Base-by-base conservation (phyloP, 2,329 filamentous ascomycete genomes). In the Xylaria digitata region DNA sequence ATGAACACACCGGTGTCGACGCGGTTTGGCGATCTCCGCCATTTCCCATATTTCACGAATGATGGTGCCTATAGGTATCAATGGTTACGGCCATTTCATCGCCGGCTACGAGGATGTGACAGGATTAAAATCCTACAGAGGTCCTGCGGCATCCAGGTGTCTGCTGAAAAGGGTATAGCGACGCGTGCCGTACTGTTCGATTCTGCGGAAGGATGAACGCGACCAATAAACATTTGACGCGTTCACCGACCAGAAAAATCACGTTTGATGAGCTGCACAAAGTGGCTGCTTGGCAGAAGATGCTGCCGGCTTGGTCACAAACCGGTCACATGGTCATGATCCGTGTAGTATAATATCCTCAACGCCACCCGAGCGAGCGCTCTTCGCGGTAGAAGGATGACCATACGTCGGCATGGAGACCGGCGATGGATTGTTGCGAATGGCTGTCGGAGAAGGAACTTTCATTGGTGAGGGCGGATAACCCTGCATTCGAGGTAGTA, bases 1-100 rank as follows among this genome's bases (percentile, higher is more conserved):
- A 67, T 67, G 65, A 67, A 67, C 7, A 67, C 61, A 3, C 65
- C 65, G 50, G 50, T 61, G 26, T 65, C 65, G 8, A 67, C 65
- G 6, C 61, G 65, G 30, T 67, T 55, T 37, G 65, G 64, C 34
- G 61, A 61, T 11, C 65, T 65, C 3, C 65, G 65, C 17, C 65
- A 67, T 46, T 67, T 52, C 45, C 65, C 55, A 5, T 64, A 67
- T 19, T 67, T 61, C 3, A 67, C 61, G 3, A 61, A 67, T 23
- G 64, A 59, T 26, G 49, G 55, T 21, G 55, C 61, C 2, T 40
- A 3, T 17, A 67, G 61, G 6, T 67, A 67, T 23, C 61, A 63
- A 19, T 67, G 65, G 65, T 26, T 67, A 67, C 11, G 61, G 65
- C 23, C 56, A 65, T 30, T 56, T 67, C 8, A 65, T 65, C 52